phyloP scores from a whole-genome alignment of 192 early-diverging fungal species.

The Backusella westeae region DNA sequence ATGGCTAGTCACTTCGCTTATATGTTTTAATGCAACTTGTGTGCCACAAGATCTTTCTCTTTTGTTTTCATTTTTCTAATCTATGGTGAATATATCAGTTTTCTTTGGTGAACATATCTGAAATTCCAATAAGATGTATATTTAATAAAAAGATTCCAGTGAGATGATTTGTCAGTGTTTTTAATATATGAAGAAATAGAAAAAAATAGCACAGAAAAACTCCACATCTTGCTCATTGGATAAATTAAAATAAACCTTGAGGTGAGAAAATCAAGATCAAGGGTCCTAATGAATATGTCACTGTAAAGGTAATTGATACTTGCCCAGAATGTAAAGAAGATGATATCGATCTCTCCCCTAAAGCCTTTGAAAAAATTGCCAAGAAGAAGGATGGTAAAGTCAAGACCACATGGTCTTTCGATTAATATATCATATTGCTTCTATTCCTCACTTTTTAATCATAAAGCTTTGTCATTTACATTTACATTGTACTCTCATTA shows the following conservation, averaged over 20 bases:
- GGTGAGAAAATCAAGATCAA: constrained; percentile 46
- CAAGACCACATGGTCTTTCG: constrained; percentile 38
- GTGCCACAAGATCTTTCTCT: neutral
- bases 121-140: too few species aligned
- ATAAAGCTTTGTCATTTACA: neutral
- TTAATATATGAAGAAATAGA: too few species aligned
- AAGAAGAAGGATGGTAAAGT: constrained; percentile 22
- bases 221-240: too few species aligned
- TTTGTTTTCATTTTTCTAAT: neutral
- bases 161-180: too few species aligned
- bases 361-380: constrained; percentile 42
- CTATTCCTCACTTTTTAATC: neutral
- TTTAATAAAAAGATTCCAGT: too few species aligned
- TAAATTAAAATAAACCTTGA: constrained; percentile 33
- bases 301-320: constrained; percentile 49
- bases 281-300: constrained; percentile 43
- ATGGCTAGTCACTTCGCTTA: neutral
- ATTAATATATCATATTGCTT: neutral
- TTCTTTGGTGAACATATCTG: neutral
- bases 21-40: neutral
- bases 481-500: neutral
- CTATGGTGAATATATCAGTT: too few species aligned
- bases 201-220: too few species aligned
- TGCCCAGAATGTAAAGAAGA: constrained; percentile 40
- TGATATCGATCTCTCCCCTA: constrained; percentile 45